Percentiles rank a stretch among this genome's conserved stretches.
These are phyloP conservation scores for Spathaspora jeffriesii DNA, from an alignment of 1,139 yeast genomes.

Conservation along the genomic window DNA sequence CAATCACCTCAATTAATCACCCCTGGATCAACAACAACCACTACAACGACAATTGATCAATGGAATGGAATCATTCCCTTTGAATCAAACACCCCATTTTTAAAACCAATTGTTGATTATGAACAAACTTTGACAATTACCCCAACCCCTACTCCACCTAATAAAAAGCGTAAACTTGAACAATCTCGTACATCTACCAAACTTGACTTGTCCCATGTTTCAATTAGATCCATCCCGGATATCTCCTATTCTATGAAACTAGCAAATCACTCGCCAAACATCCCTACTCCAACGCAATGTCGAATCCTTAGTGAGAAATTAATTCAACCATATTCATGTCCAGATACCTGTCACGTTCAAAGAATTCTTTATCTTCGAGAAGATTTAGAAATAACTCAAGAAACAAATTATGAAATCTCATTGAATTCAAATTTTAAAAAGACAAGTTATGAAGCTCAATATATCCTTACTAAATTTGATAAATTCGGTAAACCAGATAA, in stretches of 20 bases:
- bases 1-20: neutral
- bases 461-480: conserved; percentile 13
- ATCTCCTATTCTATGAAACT: conserved; percentile 9
- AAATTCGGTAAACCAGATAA: conserved; percentile 13
- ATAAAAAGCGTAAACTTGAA: conserved; percentile 6
- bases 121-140: too few relatives aligned
- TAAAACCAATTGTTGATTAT: neutral
- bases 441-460: conserved; percentile 15
- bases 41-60: conserved; percentile 2
- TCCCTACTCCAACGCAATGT: conserved; percentile 12
- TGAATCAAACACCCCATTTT: neutral
- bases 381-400: conserved; percentile 5
- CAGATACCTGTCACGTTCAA: conserved; percentile 11
- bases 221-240: conserved; percentile 11
- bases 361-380: conserved; percentile 12
- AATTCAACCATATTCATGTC: conserved; percentile 10
- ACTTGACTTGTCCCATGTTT: conserved; percentile 10
- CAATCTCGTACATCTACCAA: conserved; percentile 1
- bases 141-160: too few relatives aligned
- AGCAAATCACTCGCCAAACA: conserved; percentile 6
- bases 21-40: neutral
- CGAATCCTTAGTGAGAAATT: conserved; percentile 10
- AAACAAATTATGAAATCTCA: conserved; percentile 8
- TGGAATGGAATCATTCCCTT: neutral
- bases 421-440: conserved; percentile 13